Base-by-base conservation (phyloP, 768 basidiomycete genomes). In the Ramaria sp. region DNA sequence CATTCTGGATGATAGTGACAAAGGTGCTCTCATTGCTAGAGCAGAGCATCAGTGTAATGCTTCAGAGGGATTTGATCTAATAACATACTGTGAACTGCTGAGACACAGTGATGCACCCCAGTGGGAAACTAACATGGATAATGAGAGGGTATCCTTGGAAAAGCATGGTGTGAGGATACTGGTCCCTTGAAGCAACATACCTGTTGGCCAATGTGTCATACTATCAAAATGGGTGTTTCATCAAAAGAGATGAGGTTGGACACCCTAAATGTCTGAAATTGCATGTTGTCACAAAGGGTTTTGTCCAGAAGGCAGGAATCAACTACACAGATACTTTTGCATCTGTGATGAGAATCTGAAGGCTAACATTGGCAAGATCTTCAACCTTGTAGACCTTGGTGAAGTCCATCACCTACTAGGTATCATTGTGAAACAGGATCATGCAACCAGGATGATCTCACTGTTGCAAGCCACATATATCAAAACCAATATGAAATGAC, bases 271-370 rank as follows among this genome's bases (percentile, higher is more conserved):
- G 68, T 11, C 67, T 65, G 58, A 78, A 78, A 59, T 71, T 69
- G 0, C 65, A 69, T 0, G 67, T 72, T 24, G 73, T 80, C 0
- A 70, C 73, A 27, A 68, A 72, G 53, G 76, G 78, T 0, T 75
- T 66, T 60, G 60, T 72, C 19, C 74, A 76, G 53, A 60, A 71
- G 0, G 70, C 64, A 30, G 76, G 78, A 12, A 50, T 65, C 12
- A 65, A 70, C 53, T 70, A 60, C 58, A 54, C 43, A 3, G 61
- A 69, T 13, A 67, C 49, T 5, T 59, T 53, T 33, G 58, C 59
- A n/a, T 61, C 62, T 13, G 53, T 58, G 4, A 58, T 59, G 27
- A 41, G 1, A 15, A 39, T 7, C 67, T 71, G 60, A 69, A 70
- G 49, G 59, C 47, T 0, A 59, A 73, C 15, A 61, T 75, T 7